Percentiles rank a stretch among this genome's conserved stretches.
phyloP scores from a whole-genome alignment of 108 stramenopile species.

The Nannochloropsis salina region DNA sequence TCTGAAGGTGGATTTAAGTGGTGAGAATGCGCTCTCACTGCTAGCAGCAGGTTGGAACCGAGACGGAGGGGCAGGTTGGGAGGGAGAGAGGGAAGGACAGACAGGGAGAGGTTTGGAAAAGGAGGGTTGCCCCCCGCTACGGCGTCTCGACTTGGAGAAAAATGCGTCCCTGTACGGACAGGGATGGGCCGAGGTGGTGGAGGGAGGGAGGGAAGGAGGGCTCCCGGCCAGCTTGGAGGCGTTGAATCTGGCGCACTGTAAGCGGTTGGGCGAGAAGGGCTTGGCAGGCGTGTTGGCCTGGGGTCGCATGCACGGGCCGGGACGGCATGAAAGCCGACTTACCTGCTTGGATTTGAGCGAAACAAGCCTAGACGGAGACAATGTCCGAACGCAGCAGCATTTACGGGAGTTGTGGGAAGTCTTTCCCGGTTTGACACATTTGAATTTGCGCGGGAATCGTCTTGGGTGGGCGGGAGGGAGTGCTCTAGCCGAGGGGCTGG shows the following conservation, averaged over 20 bases:
- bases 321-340: neutral
- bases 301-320: neutral
- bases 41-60: neutral
- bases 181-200: neutral
- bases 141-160: neutral
- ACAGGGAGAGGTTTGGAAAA: neutral
- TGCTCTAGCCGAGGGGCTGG: neutral
- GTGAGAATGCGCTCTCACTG: neutral
- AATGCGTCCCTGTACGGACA: neutral
- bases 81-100: neutral
- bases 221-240: neutral
- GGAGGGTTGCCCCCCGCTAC: neutral
- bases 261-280: neutral
- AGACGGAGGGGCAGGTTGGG: neutral
- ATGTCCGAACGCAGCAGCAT: neutral
- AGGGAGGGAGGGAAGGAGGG: neutral
- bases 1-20: neutral
- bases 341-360: neutral
- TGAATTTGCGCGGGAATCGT: neutral
- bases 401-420: neutral
- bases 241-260: neutral
- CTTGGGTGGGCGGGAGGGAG: neutral
- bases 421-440: neutral
- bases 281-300: neutral
- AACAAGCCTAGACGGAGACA: neutral